Evolutionary conservation across 2,329 filamentous ascomycete species (phyloP).

Genomic region (Phaeomoniella chlamydospora): DNA sequence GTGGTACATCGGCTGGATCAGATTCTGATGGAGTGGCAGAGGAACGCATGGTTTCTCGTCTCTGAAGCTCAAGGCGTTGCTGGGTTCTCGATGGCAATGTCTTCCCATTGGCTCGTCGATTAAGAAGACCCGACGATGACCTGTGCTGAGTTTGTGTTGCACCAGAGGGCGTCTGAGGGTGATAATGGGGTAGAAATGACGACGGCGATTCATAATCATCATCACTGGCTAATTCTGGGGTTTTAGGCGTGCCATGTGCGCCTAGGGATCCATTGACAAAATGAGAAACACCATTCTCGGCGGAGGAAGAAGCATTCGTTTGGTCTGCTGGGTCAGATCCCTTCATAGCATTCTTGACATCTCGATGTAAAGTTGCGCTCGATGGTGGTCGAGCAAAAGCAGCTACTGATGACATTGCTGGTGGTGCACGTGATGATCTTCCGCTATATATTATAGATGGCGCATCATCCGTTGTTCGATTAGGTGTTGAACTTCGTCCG

Average conservation of each 20-base stretch:
- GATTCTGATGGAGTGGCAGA: slow-evolving; percentile 23
- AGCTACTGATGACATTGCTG: slow-evolving; percentile 33
- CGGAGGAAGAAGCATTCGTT: slow-evolving; percentile 27
- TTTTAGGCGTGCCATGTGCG: slow-evolving; percentile 6
- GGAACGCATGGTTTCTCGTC: slow-evolving; percentile 19
- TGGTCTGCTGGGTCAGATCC: slow-evolving; percentile 9
- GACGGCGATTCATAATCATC: slow-evolving; percentile 30
- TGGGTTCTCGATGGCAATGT: slow-evolving; percentile 29
- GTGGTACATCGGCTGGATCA: slow-evolving; percentile 18
- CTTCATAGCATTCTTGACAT: slow-evolving; percentile 15
- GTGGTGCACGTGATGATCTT: slow-evolving; percentile 27
- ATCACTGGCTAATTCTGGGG: slow-evolving; percentile 17
- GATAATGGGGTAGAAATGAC: slow-evolving; percentile 31
- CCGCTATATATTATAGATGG: slow-evolving; percentile 13
- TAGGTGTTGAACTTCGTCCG: background rate
- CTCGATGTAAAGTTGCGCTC: slow-evolving; percentile 10
- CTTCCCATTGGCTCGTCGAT: slow-evolving; percentile 14
- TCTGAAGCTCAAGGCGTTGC: slow-evolving; percentile 32
- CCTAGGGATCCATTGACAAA: slow-evolving; percentile 24
- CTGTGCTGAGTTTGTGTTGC: slow-evolving; percentile 17
- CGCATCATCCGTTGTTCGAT: slow-evolving; percentile 2
- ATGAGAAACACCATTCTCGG: slow-evolving; percentile 29
- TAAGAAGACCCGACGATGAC: slow-evolving; percentile 12
- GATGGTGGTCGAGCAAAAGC: slow-evolving; percentile 22
- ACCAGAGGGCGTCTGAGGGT: slow-evolving; percentile 28